Evolutionary conservation across 1,284 basidiomycete genomes (phyloP).

Genomic region (Polyporus tsugae): DNA sequence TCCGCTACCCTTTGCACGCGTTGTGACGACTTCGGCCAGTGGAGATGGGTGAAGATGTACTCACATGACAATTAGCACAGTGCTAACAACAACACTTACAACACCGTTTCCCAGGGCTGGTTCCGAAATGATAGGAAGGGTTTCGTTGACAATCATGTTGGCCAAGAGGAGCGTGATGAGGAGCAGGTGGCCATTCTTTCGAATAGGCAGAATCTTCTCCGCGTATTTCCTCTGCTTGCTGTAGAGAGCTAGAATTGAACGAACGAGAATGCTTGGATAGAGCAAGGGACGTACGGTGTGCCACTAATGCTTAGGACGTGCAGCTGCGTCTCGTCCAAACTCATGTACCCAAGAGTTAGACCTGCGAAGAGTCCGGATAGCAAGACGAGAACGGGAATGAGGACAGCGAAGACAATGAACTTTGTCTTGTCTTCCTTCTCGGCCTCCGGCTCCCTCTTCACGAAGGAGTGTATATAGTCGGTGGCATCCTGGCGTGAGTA

Average conservation of each 20-base stretch:
- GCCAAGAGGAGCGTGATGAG: constrained; percentile 84
- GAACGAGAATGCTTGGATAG: too few species aligned
- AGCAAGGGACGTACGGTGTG: constrained; percentile 65
- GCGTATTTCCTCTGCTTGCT: constrained; percentile 84
- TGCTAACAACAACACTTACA: constrained; percentile 82
- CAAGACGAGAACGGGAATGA: constrained; percentile 67
- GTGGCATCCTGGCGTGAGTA: constrained; percentile 22
- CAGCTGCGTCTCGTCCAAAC: constrained; percentile 90
- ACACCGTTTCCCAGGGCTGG: constrained; percentile 86
- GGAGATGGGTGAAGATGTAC: constrained; percentile 39
- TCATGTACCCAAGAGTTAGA: constrained; percentile 90
- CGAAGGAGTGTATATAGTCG: constrained; percentile 24
- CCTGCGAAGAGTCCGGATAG: constrained; percentile 73
- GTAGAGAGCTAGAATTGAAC: not conserved
- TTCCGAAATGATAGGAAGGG: constrained; percentile 90
- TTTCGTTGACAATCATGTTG: constrained; percentile 92
- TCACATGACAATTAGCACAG: constrained; percentile 86
- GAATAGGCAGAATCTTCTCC: constrained; percentile 85
- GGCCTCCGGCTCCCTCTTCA: constrained; percentile 29
- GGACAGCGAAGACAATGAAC: constrained; percentile 54
- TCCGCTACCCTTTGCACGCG: not conserved
- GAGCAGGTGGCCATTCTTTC: constrained; percentile 85
- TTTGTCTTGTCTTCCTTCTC: constrained; percentile 35
- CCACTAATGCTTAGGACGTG: constrained; percentile 88
- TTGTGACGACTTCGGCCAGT: not conserved